Percentiles rank a stretch among this genome's conserved stretches.
Evolutionary conservation across 2,329 filamentous ascomycete genomes (phyloP).

Genomic region (Colletotrichum spinosum): DNA sequence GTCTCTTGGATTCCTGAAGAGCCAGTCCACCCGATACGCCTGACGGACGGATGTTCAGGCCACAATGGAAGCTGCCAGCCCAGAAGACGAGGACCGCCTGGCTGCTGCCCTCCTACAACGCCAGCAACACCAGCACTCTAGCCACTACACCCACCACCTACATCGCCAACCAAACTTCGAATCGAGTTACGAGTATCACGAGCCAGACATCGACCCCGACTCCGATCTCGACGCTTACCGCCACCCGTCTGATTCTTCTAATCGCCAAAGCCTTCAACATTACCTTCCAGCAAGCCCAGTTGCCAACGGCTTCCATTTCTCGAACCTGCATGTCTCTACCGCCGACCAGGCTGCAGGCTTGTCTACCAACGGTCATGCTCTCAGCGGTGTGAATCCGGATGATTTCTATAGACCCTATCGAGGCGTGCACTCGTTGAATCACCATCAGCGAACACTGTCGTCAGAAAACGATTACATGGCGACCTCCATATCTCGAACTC

Average conservation of each 20-base stretch:
- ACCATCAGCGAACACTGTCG: constrained; percentile 39
- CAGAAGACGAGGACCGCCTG: constrained; percentile 56
- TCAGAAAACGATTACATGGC: constrained; percentile 51
- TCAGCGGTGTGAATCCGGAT: constrained; percentile 62
- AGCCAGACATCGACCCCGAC: constrained; percentile 44
- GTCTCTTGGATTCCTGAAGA: constrained; percentile 54
- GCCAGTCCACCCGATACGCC: constrained; percentile 55
- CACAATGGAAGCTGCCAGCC: constrained; percentile 62
- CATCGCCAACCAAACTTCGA: constrained; percentile 41
- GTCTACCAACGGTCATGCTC: constrained; percentile 48
- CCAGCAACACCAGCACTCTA: constrained; percentile 46
- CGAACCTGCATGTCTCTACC: constrained; percentile 36
- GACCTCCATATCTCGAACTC: constrained; percentile 48
- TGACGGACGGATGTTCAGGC: constrained; percentile 55
- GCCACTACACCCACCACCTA: constrained; percentile 42
- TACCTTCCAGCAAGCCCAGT: constrained; percentile 40
- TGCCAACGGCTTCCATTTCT: constrained; percentile 36
- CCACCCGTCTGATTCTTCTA: constrained; percentile 39
- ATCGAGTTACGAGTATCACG: constrained; percentile 42
- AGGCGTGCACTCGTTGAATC: constrained; percentile 49
- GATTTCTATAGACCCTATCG: constrained; percentile 66
- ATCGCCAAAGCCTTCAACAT: constrained; percentile 38
- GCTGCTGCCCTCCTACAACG: constrained; percentile 42
- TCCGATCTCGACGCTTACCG: constrained; percentile 42
- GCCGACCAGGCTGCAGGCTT: constrained; percentile 41